Evolutionary conservation across 192 early-diverging fungal species (phyloP), one percentile per base, ranked within the genome.

Genomic region (Podila epigama): DNA sequence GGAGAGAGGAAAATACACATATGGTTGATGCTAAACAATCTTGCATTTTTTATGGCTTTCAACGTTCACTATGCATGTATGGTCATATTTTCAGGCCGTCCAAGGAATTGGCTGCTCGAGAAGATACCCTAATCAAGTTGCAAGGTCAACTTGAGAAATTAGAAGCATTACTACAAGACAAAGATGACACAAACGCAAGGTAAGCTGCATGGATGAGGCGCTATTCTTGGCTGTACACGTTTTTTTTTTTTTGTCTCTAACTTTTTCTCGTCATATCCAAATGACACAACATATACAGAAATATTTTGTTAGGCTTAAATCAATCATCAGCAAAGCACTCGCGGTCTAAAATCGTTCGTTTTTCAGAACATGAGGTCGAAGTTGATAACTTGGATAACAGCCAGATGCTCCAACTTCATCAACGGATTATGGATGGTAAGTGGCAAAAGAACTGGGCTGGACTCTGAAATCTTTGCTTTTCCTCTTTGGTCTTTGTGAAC

Each of bases 401-500:
- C n/a, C 85, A 88, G 60, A 75, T 87, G 54, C 48, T 92, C 4
- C 88, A 87, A 34, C 66, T 90, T 4, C 91, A 92, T 41, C 83
- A 88, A 66, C 81, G 87, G 39, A 86, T 90, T 22, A 86, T 92
- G 63, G 82, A 87, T 31, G 88, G 90, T 92, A 67, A 22, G 65
- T 62, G 20, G 32, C 16, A 55, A 51, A 44, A 0, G 15, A 32
- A 60, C 20, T 16, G 15, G 40, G 29, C 16, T 52, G 60, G 20
- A 27, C n/a, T n/a, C n/a, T n/a, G n/a, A n/a, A n/a, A n/a, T n/a
- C n/a, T n/a, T n/a, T n/a, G n/a, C n/a, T n/a, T n/a, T n/a, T 22
- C 44, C 20, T 27, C 13, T 29, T 54, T 27, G 7, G 39, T n/a
- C n/a, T n/a, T n/a, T n/a, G n/a, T n/a, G n/a, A n/a, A n/a, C n/a